Evolutionary conservation across 2,329 filamentous ascomycete genomes (phyloP), one percentile per base, ranked within the genome.

Genomic region (Cladorrhinum sp.): DNA sequence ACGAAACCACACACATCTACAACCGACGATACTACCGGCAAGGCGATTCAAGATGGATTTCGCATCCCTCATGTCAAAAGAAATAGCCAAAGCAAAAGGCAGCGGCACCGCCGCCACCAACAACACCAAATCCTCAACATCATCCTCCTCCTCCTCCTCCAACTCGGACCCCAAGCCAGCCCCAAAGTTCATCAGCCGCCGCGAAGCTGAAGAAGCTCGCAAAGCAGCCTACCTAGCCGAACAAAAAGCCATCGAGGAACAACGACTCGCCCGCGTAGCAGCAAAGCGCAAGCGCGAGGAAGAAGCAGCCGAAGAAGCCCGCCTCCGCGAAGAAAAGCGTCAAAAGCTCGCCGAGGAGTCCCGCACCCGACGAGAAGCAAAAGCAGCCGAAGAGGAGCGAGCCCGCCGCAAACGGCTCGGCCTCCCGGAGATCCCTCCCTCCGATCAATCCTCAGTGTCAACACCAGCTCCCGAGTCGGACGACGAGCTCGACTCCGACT

Each of bases 281-380:
- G 87, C 89, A 68, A 98, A 98, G 77, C 90, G 94, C 67, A 95
- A 96, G 75, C 84, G 86, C 23, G 94, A 98, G 58, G 93, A 96
- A 36, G 93, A 96, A 24, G 89, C 90, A 60, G 86, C 87, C 1
- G 83, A 86, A 23, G 87, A 89, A 65, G 84, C 85, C 65, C 83
- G 80, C 12, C 79, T 80, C 26, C 85, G 92, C 14, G 91, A 96
- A 65, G 91, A 95, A 71, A 97, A 97, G 80, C 87, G 89, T 58
- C 84, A 85, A 62, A 83, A 83, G 63, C 80, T 99, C 3, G 94
- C 92, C 0, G 92, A 96, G 64, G 91, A 96, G 70, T 91, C 89
- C 54, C 82, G 84, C 57, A 78, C 77, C 64, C 80, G 86, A 64
- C 81, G 87, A 46, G 88, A 94, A 71, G 88, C 90, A 65, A 84